Evolutionary conservation across 2,329 filamentous ascomycete species (phyloP).

Genomic region (Fusarium nodosum): DNA sequence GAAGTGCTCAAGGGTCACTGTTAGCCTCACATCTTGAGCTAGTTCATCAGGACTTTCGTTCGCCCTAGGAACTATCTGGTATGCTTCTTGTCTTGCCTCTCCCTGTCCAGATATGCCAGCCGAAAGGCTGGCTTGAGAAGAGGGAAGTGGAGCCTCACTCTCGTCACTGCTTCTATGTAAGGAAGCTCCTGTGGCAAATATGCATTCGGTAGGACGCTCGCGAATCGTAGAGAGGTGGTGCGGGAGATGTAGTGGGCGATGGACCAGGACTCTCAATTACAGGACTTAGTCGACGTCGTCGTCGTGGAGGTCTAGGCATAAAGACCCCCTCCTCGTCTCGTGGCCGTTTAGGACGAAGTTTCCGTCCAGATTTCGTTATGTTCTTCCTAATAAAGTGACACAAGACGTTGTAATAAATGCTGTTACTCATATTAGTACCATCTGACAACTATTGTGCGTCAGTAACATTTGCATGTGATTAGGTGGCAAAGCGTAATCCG

Average conservation of each 20-base stretch:
- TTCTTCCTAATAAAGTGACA: slow-evolving; percentile 11
- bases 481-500: no score
- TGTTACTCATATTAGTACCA: neutral
- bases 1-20: fast-evolving
- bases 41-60: slow-evolving; percentile 15
- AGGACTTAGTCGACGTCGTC: neutral
- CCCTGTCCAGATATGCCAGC: fast-evolving
- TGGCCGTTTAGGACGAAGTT: neutral
- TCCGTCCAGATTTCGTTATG: fast-evolving
- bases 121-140: neutral
- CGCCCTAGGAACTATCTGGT: fast-evolving
- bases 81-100: neutral
- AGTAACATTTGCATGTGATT: no score
- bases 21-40: neutral
- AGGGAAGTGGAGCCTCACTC: fast-evolving
- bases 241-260: neutral
- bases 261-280: neutral
- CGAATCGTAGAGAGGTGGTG: fast-evolving
- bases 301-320: neutral
- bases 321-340: neutral
- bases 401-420: slow-evolving; percentile 14
- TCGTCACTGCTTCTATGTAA: neutral
- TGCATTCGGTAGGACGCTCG: neutral
- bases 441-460: no score
- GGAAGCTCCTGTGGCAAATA: neutral